Evolutionary conservation across 305 asterid genomes (phyloP), one percentile per base, ranked within the genome.

Genomic region (Fraxinus latifolia): DNA sequence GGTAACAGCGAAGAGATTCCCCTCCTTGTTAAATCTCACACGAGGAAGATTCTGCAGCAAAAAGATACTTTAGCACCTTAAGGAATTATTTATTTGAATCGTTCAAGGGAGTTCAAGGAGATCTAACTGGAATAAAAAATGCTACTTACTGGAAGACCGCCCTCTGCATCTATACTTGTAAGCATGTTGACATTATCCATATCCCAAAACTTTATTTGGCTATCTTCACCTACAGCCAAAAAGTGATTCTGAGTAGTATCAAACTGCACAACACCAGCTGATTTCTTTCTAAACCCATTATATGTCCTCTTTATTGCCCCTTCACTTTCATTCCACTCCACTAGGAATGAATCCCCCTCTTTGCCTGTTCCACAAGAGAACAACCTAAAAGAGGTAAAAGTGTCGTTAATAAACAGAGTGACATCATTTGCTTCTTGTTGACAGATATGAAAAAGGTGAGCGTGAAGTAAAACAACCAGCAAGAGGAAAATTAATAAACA

Each of bases 281-380:
- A 90, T 84, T 89, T 91, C 85, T 94, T 94, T 50, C 92, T 84
- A 75, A 92, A 92, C 58, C 98, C 98, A 55, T 89, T 79, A 74
- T 90, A 94, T 17, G 97, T 91, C 86, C 98, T 91, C 90, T 90
- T 94, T 83, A 92, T 90, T 50, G 95, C 95, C 15, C 98, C 98
- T 88, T 94, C 98, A 88, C 96, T 94, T 89, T 94, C 98, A 86
- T 92, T 92, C 98, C 98, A 94, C 82, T 92, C 98, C 77, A 92
- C 98, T 60, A 94, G 92, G 83, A 83, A 91, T 34, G 97, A 91
- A 71, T 94, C 97, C 62, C 98, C 98, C 27, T 91, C 97, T 87
- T 94, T 93, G 87, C 98, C 89, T 17, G 98, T 93, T 83, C 97
- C 98, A 87, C 98, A 93, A 58, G 97, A 93, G 82, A 94, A 94